Base-by-base conservation (phyloP, 495 filamentous ascomycete species). In the Penicillium arizonense region DNA sequence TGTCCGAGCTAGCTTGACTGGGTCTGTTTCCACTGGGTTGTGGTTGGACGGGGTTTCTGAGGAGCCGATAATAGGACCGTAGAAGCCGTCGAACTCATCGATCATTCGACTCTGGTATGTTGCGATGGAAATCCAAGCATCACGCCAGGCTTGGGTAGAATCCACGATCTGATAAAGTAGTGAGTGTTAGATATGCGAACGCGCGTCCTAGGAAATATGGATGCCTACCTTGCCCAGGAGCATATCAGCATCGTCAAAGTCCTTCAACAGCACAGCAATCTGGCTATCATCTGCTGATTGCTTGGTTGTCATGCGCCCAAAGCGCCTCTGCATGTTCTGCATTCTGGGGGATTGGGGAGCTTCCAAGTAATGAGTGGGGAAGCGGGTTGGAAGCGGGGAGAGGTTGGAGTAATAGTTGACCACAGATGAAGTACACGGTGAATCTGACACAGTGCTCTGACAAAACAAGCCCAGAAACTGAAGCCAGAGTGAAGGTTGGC, bases 181-280 rank as follows among this genome's bases (percentile, higher is more conserved):
- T 23, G 61, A 44, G 23, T 44, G 36, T 54, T 18, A 55, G 28
- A 33, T 38, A 35, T 28, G 48, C 39, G 35, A 40, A 46, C 47
- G 53, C 24, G 47, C 39, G 47, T 46, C 20, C 42, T 30, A 26
- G 28, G 23, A 47, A 48, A 52, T 3, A 42, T 35, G 44, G 43
- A 16, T 44, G 50, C 72, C 24, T 74, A 91, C 89, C 75, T 83
- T 83, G 56, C 80, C 78, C 40, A 96, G 78, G 59, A 91, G 81
- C 53, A 82, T 85, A 66, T 96, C 89, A 2, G 86, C 88, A 63
- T 94, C 87, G 49, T 92, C 87, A 63, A 91, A 95, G 51, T 96
- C 91, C 47, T 82, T 87, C 23, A 96, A 69, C 30, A 96, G 71
- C 28, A 87, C 79, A 3, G 85, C 82, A 20, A 96, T 85, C 59